phyloP scores from a whole-genome alignment of 371 early-diverging fungal species.

The Mortierella sp. region DNA sequence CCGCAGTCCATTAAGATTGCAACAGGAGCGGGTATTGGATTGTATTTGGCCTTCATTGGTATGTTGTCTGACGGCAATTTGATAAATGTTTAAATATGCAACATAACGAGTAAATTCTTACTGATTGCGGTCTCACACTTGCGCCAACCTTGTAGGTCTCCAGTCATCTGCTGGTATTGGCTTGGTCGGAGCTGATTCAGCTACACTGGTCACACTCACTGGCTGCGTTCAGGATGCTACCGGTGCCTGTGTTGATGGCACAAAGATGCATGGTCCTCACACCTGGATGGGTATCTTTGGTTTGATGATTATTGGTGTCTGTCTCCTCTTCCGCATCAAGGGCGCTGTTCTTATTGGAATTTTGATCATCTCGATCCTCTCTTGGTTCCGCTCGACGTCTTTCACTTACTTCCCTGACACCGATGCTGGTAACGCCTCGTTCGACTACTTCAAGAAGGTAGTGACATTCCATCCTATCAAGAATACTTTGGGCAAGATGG shows the following conservation, averaged over 20 bases:
- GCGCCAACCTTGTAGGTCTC: conserved; percentile 30
- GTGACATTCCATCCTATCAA: conserved; percentile 76
- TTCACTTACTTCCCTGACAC: conserved; percentile 86
- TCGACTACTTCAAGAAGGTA: conserved; percentile 81
- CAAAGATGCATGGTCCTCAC: conserved; percentile 74
- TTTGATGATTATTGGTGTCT: conserved; percentile 74
- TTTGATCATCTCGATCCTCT: conserved; percentile 75
- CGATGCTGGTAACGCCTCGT: conserved; percentile 68
- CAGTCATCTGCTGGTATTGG: conserved; percentile 87
- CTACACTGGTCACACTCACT: conserved; percentile 80
- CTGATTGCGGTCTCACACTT: background rate
- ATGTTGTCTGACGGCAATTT: background rate
- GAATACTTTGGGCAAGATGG: conserved; percentile 69
- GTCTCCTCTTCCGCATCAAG: conserved; percentile 76
- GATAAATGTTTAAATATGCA: background rate
- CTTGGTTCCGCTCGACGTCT: conserved; percentile 75
- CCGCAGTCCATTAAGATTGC: conserved; percentile 82
- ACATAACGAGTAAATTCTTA: background rate
- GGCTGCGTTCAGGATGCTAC: conserved; percentile 66
- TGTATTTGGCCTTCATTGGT: conserved; percentile 84
- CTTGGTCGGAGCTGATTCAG: conserved; percentile 67
- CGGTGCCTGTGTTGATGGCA: conserved; percentile 63
- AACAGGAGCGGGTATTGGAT: conserved; percentile 85
- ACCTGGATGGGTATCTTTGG: conserved; percentile 86
- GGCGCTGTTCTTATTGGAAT: conserved; percentile 83